Base-by-base conservation (phyloP, 352 stramenopile genomes). In the Paralagenidium karlingii region DNA sequence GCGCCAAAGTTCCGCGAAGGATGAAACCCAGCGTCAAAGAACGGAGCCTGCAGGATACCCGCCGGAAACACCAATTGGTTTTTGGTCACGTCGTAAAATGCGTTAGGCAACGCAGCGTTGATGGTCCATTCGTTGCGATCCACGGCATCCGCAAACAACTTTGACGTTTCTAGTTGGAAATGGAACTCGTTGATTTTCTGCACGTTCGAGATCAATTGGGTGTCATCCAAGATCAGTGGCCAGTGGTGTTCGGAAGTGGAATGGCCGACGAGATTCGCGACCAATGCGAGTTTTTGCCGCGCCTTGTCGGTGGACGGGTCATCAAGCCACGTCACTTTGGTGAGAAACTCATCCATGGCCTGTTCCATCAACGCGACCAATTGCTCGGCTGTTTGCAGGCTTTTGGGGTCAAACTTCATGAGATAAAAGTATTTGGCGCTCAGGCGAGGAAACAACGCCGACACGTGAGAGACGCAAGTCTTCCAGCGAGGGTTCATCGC, bases 41-140 rank as follows among this genome's bases (percentile, higher is more conserved):
- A 97, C 5, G 93, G 93, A 34, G 87, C 67, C 53, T 98, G 90
- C 11, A 98, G 47, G 43, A 97, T 98, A 1, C 87, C 93, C 3
- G 93, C 93, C 3, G 93, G 93, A 51, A 98, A 98, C 7, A 97
- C 88, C 45, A 98, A 97, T 53, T 97, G 84, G 51, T 91, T 91
- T 6, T 51, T 58, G 8, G 58, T 57, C 8, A 60, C 47, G 38
- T 66, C 61, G 53, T 92, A 85, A 53, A 86, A 92, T 18, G 84
- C 91, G 60, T 98, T 97, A 24, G 97, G 82, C 0, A 74, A 90
- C 43, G 93, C 83, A 18, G 89, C 82, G 0, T 80, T 84, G 86
- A 98, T 97, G 51, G 67, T 68, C 85, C 79, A 94, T 40, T 86
- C 63, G 40, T 58, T 63, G 3, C 69, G 66, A 25, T 89, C 56